Conservation (phyloP, 1,284 basidiomycete species). For the Apiotrichum veenhuisii region DNA sequence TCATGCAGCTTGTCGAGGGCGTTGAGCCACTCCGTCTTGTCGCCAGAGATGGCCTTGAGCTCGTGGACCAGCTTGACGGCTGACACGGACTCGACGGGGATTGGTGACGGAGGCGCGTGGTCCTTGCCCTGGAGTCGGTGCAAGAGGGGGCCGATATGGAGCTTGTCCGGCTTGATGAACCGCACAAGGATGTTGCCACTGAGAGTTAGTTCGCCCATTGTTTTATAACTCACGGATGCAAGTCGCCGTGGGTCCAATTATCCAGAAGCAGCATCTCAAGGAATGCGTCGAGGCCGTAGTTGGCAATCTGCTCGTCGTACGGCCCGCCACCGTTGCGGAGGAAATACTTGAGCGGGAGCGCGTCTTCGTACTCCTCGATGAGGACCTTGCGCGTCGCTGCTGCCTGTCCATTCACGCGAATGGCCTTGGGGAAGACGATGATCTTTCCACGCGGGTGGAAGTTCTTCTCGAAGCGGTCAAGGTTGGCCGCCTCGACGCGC, state of each 20-base stretch:
- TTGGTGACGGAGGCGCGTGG: conserved; percentile 30
- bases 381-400: conserved; percentile 63
- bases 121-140: conserved; percentile 27
- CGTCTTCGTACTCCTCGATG: conserved; percentile 91
- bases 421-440: conserved; percentile 84
- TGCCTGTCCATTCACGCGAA: conserved; percentile 45
- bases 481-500: conserved; percentile 82
- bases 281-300: conserved; percentile 91
- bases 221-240: conserved; percentile 51
- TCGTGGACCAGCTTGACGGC: conserved; percentile 60
- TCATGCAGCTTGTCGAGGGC: conserved; percentile 64
- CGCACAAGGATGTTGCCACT: conserved; percentile 94
- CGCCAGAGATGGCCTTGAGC: conserved; percentile 59
- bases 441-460: conserved; percentile 71
- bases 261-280: conserved; percentile 96
- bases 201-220: conserved; percentile 53
- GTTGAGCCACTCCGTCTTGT: conserved; percentile 65
- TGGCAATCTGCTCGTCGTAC: conserved; percentile 85
- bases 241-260: conserved; percentile 95
- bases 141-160: conserved; percentile 52
- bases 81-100: conserved; percentile 26
- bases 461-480: conserved; percentile 79
- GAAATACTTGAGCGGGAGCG: conserved; percentile 84
- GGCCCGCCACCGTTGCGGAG: conserved; percentile 84
- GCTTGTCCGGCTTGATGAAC: conserved; percentile 73